Percentiles rank a stretch among this genome's conserved stretches.
These are phyloP conservation scores for Cyclotella choctawhatcheeana DNA, from an alignment of 108 stramenopile species.

Conservation along the genomic window DNA sequence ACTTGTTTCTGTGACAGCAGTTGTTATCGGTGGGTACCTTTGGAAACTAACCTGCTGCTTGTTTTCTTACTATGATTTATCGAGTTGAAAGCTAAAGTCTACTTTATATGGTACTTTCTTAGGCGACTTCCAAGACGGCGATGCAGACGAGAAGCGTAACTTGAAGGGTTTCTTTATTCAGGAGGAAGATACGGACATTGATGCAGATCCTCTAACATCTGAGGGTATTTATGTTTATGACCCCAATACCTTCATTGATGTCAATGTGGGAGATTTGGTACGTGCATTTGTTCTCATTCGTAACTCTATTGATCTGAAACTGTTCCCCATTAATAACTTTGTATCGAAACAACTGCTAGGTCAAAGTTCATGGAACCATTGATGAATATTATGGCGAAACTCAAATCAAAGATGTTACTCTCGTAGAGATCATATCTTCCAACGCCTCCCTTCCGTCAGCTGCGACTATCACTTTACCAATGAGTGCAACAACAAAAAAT, in stretches of 20 bases:
- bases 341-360: neutral
- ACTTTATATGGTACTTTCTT: neutral
- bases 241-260: constrained; percentile 2
- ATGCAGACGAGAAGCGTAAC: constrained; percentile 30
- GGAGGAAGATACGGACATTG: constrained; percentile 39
- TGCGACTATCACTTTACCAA: constrained; percentile 23
- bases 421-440: constrained; percentile 7
- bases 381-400: constrained; percentile 36
- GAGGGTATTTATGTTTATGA: constrained; percentile 55
- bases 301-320: neutral
- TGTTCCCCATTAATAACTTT: too few relatives aligned
- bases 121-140: constrained; percentile 42
- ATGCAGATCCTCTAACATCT: constrained; percentile 46
- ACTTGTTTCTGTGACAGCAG: neutral
- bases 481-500: neutral
- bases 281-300: neutral
- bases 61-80: too few relatives aligned
- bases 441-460: constrained; percentile 20
- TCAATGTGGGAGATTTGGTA: constrained; percentile 38
- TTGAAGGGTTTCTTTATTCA: constrained; percentile 51
- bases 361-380: constrained; percentile 37
- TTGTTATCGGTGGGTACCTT: constrained; percentile 14
- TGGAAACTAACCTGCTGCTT: too few relatives aligned
- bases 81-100: neutral
- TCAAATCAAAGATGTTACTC: constrained; percentile 24